Percentiles rank a stretch among this genome's conserved stretches.
Evolutionary conservation across 1,284 basidiomycete genomes (phyloP).

Genomic region (Trametes pubescens): DNA sequence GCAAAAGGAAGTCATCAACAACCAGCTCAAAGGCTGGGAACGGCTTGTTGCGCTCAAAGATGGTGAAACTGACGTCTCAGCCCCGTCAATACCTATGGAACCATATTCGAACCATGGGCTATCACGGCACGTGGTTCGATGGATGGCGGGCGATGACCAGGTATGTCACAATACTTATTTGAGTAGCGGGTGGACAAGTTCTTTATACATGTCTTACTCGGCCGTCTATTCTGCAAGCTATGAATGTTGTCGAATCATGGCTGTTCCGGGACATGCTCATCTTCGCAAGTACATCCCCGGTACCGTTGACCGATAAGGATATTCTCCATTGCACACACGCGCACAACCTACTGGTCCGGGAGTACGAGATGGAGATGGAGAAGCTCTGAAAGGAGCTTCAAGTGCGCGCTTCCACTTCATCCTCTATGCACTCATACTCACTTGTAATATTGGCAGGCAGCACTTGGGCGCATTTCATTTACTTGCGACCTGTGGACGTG

Average conservation of each 20-base stretch:
- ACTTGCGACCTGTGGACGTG: slow-evolving; percentile 34
- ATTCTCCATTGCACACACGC: slow-evolving; percentile 18
- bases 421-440: background rate
- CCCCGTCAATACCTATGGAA: background rate
- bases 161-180: too few relatives aligned
- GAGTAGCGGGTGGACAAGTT: too few relatives aligned
- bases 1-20: background rate
- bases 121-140: background rate
- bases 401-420: background rate
- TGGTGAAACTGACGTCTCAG: background rate
- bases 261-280: slow-evolving; percentile 14
- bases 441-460: background rate
- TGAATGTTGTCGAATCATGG: slow-evolving; percentile 15
- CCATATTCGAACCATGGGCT: slow-evolving; percentile 8
- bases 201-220: too few relatives aligned
- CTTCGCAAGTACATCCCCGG: slow-evolving; percentile 15
- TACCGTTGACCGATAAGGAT: slow-evolving; percentile 8
- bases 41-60: slow-evolving; percentile 6
- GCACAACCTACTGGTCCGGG: slow-evolving; percentile 1
- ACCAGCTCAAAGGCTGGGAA: slow-evolving; percentile 22
- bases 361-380: slow-evolving; percentile 8
- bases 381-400: slow-evolving; percentile 3
- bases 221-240: too few relatives aligned
- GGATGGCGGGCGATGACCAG: slow-evolving; percentile 18
- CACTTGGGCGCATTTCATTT: slow-evolving; percentile 17